These are phyloP conservation scores for Epipyxis sp. DNA, from an alignment of 108 stramenopile genomes.

Conservation along the genomic window DNA sequence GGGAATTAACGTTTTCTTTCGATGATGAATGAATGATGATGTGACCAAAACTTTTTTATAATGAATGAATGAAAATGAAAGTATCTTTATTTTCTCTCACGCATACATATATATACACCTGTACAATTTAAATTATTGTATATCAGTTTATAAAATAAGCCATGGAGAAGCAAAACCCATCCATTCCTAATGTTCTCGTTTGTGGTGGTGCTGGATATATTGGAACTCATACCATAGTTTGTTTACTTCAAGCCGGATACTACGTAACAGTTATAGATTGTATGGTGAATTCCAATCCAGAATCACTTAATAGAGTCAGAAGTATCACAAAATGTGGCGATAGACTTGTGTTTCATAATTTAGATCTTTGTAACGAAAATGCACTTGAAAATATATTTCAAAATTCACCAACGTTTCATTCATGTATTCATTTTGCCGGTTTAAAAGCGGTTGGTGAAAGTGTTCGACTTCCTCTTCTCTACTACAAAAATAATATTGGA, in stretches of 20 bases:
- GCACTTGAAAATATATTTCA: constrained; percentile 69
- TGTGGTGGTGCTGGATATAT: constrained; percentile 98
- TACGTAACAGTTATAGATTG: constrained; percentile 68
- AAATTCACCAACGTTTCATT: constrained; percentile 70
- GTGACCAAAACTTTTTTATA: too few relatives aligned
- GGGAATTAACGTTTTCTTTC: too few relatives aligned
- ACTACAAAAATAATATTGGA: constrained; percentile 93
- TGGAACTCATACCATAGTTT: constrained; percentile 92
- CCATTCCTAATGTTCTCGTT: constrained; percentile 66
- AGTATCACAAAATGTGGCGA: constrained; percentile 60
- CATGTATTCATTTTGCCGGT: constrained; percentile 96
- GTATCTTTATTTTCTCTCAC: too few relatives aligned
- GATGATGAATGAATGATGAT: too few relatives aligned
- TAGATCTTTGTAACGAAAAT: constrained; percentile 68
- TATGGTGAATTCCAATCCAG: constrained; percentile 74
- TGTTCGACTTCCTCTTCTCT: constrained; percentile 76
- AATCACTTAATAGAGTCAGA: constrained; percentile 76
- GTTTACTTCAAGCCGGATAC: constrained; percentile 80
- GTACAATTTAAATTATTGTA: too few relatives aligned
- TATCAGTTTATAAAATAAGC: too few relatives aligned
- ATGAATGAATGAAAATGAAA: too few relatives aligned
- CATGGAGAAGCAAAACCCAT: too few relatives aligned
- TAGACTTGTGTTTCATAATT: constrained; percentile 65
- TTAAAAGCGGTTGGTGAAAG: constrained; percentile 96
- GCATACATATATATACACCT: too few relatives aligned